phyloP scores from a whole-genome alignment of 208 protist species.

The Porcisia deanei region DNA sequence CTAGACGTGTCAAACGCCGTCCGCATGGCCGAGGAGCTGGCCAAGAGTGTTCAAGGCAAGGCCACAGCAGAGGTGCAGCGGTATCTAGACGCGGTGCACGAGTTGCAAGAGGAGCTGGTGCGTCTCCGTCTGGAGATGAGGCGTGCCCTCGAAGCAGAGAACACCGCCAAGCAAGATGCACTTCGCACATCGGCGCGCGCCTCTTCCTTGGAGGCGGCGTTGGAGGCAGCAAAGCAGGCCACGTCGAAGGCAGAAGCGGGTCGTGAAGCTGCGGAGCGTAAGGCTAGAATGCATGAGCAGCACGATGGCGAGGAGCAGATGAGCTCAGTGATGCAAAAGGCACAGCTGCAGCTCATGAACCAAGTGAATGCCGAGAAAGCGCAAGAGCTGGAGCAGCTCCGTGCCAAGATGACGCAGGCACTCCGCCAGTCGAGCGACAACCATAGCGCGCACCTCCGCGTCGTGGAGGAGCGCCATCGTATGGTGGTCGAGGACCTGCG shows the following conservation, averaged over 20 bases:
- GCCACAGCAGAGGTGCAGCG: constrained; percentile 33
- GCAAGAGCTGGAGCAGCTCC: constrained; percentile 74
- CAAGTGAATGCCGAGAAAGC: constrained; percentile 69
- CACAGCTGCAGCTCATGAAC: constrained; percentile 57
- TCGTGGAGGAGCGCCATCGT: constrained; percentile 82
- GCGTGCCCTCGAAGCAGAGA: constrained; percentile 36
- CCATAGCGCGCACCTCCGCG: constrained; percentile 72
- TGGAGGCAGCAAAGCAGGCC: constrained; percentile 25
- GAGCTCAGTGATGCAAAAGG: constrained; percentile 35
- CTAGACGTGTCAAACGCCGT: constrained; percentile 42
- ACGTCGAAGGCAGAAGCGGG: constrained; percentile 20
- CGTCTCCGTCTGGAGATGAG: constrained; percentile 43
- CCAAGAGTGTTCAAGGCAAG: constrained; percentile 45
- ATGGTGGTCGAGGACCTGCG: constrained; percentile 64
- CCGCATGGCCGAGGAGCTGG: constrained; percentile 58
- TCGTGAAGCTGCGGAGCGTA: constrained; percentile 20
- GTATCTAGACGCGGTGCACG: constrained; percentile 25
- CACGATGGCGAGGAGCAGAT: constrained; percentile 38
- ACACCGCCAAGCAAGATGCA: constrained; percentile 20
- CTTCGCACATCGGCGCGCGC: constrained; percentile 8
- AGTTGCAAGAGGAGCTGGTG: constrained; percentile 35
- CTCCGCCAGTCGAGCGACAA: constrained; percentile 73
- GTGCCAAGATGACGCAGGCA: constrained; percentile 63
- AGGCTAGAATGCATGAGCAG: constrained; percentile 20
- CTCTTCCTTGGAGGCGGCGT: constrained; percentile 11